A percentile compares a stretch with the other conserved stretches of the same genome.
Evolutionary conservation across 805 yeast genomes (phyloP).

Genomic region (Wickerhamomyces pijperi): DNA sequence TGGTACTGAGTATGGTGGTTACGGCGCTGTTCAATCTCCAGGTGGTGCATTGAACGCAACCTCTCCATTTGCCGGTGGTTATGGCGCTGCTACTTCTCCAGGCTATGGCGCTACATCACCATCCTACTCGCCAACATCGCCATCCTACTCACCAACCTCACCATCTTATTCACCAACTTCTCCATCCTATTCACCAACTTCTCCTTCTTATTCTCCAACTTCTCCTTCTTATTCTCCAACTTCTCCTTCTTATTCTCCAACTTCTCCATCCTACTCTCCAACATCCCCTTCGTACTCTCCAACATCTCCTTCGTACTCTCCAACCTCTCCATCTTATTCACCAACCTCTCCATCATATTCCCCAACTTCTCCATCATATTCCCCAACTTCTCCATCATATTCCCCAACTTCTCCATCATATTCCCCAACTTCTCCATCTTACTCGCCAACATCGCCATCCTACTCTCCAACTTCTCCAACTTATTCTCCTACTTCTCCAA

Average conservation of each 20-base stretch:
- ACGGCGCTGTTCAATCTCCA: conserved; percentile 54
- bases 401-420: conserved; percentile 38
- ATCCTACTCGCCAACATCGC: conserved; percentile 75
- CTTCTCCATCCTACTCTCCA: conserved; percentile 72
- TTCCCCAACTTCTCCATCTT: conserved; percentile 57
- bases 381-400: conserved; percentile 46
- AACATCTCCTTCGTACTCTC: conserved; percentile 64
- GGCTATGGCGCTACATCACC: conserved; percentile 5
- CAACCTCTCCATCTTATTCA: conserved; percentile 60
- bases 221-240: conserved; percentile 65
- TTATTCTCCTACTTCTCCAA: conserved; percentile 30
- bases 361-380: conserved; percentile 51
- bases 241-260: conserved; percentile 60
- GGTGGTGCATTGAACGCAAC: conserved; percentile 34
- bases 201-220: conserved; percentile 69
- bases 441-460: conserved; percentile 49
- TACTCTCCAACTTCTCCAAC: conserved; percentile 34
- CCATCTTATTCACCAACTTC: conserved; percentile 65
- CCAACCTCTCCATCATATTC: conserved; percentile 45
- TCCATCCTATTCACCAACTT: conserved; percentile 62
- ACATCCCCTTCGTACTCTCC: conserved; percentile 59
- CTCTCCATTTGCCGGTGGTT: conserved; percentile 34
- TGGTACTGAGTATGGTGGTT: conserved; percentile 45
- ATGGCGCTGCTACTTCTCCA: conserved; percentile 48
- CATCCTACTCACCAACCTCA: conserved; percentile 61